Conservation (phyloP, 257 asterid genomes). For the Solanum sejunctum region DNA sequence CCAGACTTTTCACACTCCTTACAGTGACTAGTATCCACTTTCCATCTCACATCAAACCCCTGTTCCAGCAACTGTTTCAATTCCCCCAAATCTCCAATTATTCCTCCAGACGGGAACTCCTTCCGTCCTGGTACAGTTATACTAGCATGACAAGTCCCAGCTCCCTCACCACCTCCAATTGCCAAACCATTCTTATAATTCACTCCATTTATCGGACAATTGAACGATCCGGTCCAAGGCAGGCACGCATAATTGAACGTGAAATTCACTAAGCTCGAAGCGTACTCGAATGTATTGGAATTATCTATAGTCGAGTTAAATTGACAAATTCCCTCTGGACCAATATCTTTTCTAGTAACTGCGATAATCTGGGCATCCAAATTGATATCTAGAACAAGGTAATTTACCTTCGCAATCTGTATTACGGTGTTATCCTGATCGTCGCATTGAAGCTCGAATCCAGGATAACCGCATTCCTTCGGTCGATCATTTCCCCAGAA, state of each 20-base stretch:
- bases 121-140: conserved; percentile 27
- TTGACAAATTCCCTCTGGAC: conserved; percentile 20
- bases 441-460: conserved; percentile 31
- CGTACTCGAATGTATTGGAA: conserved; percentile 22
- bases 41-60: conserved; percentile 37
- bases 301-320: conserved; percentile 28
- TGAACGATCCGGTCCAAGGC: conserved; percentile 8
- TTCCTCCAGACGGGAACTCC: neutral
- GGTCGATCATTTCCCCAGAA: conserved; percentile 44
- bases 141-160: conserved; percentile 28
- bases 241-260: conserved; percentile 42
- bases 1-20: conserved; percentile 27
- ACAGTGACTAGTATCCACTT: conserved; percentile 21
- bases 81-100: neutral
- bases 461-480: conserved; percentile 45
- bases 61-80: conserved; percentile 8
- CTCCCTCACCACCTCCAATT: conserved; percentile 17
- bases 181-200: conserved; percentile 12
- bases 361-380: conserved; percentile 14
- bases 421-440: conserved; percentile 2
- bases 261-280: conserved; percentile 22
- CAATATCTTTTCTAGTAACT: conserved; percentile 27
- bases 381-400: conserved; percentile 30
- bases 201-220: conserved; percentile 28
- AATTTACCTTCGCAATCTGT: conserved; percentile 11